These are phyloP conservation scores for Leishmania mexicana DNA, from an alignment of 208 protist species.

Conservation along the genomic window DNA sequence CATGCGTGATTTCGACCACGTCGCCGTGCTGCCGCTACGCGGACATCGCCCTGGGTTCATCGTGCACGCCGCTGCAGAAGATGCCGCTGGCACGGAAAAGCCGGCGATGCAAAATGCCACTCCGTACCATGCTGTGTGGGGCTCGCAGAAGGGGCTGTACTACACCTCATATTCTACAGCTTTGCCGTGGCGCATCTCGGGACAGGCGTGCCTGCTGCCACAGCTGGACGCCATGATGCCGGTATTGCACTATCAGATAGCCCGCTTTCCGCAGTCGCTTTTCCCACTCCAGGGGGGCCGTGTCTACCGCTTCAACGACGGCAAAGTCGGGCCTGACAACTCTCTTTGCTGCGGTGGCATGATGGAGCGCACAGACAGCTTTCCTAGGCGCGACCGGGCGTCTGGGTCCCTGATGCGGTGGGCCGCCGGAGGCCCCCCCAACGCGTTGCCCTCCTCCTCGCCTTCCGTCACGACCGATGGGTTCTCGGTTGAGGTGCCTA, in stretches of 20 bases:
- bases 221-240: not conserved
- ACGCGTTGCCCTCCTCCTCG: not conserved
- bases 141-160: conserved; percentile 27
- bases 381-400: conserved; percentile 13
- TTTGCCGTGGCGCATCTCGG: conserved; percentile 20
- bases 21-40: conserved; percentile 22
- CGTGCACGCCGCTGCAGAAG: conserved; percentile 13
- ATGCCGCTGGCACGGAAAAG: not conserved
- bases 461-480: no score
- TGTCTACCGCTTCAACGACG: conserved; percentile 34
- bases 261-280: conserved; percentile 12
- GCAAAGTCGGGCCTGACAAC: conserved; percentile 27
- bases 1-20: conserved; percentile 27
- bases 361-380: conserved; percentile 27
- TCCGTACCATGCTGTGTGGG: conserved; percentile 27
- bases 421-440: not conserved
- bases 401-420: conserved; percentile 26
- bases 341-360: conserved; percentile 28
- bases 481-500: conserved; percentile 15
- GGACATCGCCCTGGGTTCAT: conserved; percentile 25
- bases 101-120: not conserved
- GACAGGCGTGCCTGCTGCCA: not conserved
- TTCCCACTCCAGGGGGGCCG: conserved; percentile 15
- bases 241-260: conserved; percentile 8
- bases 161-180: conserved; percentile 8